Percentiles rank a stretch among this genome's conserved stretches.
These are phyloP conservation scores for Ogataea methylovora DNA, from an alignment of 805 yeast genomes.

Conservation along the genomic window DNA sequence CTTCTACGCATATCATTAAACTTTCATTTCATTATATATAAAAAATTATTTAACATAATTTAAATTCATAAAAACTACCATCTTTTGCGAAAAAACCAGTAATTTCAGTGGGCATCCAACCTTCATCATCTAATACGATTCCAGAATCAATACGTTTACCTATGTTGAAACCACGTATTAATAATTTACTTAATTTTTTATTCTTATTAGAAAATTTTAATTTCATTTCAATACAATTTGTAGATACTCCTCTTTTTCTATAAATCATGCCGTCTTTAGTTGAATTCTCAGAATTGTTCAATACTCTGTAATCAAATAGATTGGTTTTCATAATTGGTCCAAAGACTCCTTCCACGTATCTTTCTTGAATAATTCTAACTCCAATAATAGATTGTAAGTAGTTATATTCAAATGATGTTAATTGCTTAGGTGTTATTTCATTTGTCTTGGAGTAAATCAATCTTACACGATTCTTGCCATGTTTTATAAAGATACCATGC, in stretches of 20 bases:
- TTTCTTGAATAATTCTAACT: slow-evolving; percentile 46
- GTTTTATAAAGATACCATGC: slow-evolving; percentile 38
- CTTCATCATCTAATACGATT: slow-evolving; percentile 40
- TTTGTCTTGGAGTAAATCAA: slow-evolving; percentile 30
- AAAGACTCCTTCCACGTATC: slow-evolving; percentile 33
- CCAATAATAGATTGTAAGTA: slow-evolving; percentile 37
- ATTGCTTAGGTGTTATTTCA: too few relatives aligned
- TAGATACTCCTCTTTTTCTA: slow-evolving; percentile 46
- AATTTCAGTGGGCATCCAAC: slow-evolving; percentile 41
- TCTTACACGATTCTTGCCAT: slow-evolving; percentile 28
- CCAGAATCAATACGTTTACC: slow-evolving; percentile 37
- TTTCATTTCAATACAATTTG: slow-evolving; percentile 56
- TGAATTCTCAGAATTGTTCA: too few relatives aligned
- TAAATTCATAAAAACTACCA: slow-evolving; percentile 54
- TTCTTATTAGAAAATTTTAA: slow-evolving; percentile 22
- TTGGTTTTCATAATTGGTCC: slow-evolving; percentile 59
- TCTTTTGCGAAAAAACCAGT: slow-evolving; percentile 60
- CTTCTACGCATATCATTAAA: too few relatives aligned
- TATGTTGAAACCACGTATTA: slow-evolving; percentile 58
- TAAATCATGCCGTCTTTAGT: neutral
- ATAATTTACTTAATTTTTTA: slow-evolving; percentile 39
- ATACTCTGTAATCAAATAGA: slow-evolving; percentile 51
- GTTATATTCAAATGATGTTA: slow-evolving; percentile 23
- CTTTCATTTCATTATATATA: too few relatives aligned
- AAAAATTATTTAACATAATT: too few relatives aligned